Evolutionary conservation across 148 eudicot species (phyloP), one percentile per base, ranked within the genome.

Genomic region (Dianthus caryophyllus): DNA sequence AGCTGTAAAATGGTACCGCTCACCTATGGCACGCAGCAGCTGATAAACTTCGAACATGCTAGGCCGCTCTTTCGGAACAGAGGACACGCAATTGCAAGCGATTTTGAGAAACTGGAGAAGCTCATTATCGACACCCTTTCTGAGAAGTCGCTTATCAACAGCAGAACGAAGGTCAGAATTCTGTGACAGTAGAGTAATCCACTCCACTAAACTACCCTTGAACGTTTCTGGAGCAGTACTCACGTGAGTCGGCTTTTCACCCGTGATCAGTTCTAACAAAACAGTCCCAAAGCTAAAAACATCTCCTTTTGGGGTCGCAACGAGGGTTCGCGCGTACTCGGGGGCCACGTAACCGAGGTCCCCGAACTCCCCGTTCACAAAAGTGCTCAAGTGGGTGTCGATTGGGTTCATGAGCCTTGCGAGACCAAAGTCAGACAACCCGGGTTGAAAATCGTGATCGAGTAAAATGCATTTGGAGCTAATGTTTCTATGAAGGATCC

Each of bases 351-450:
- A 82, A 26, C 85, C 85, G 17, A 82, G 58, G 68, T 82, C 85
- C 0, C 85, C 85, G 17, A 82, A 82, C 47, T 79, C 85, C 33
- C 85, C 85, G 14, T 79, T 79, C 68, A 82, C 85, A 24, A 82
- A 82, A 21, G 85, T 82, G 41, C 85, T 82, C 76, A 82, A 61
- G 59, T 82, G 85, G 15, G 85, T 82, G 52, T 82, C 85, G 4
- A 82, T 66, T 2, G 83, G 85, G 60, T 79, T 82, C 85, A 82
- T 82, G 22, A 82, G 81, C 73, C 85, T 71, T 18, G 85, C 85
- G 18, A 82, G 83, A 17, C 85, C 85, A n/a, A 82, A 82, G 64
- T 79, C 85, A 21, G 85, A 82, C 30, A 82, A 31, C 65, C 55
- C 72, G 22, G 85, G 79, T 36, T 74, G 79, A 41, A 79, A 82